Conservation (phyloP, 352 stramenopile genomes). For the Pythium graminicola region DNA sequence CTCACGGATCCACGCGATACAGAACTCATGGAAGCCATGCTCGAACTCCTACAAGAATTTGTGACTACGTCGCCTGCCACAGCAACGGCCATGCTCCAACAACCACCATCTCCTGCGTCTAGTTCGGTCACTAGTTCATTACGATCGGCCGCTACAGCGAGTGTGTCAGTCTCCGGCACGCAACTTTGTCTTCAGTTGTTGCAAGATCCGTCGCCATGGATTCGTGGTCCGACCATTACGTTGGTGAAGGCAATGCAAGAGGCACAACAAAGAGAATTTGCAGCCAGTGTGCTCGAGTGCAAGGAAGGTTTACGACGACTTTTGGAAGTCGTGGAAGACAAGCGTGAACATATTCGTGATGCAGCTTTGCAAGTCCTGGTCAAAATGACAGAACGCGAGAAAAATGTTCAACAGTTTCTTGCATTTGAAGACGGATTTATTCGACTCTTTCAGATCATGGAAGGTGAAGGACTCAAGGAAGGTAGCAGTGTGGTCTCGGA, state of each 20-base stretch:
- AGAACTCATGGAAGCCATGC: constrained; percentile 81
- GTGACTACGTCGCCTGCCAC: constrained; percentile 32
- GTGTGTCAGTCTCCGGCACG: constrained; percentile 34
- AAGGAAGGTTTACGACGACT: constrained; percentile 63
- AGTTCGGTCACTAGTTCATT: constrained; percentile 5
- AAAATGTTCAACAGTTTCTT: constrained; percentile 73
- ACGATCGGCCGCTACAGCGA: neutral
- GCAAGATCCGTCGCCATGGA: constrained; percentile 75
- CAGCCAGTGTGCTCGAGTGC: constrained; percentile 40
- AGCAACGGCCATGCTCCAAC: constrained; percentile 35
- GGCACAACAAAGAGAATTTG: constrained; percentile 41
- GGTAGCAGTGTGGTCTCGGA: constrained; percentile 55
- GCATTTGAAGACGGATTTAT: constrained; percentile 80
- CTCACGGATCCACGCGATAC: constrained; percentile 71
- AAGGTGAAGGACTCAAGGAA: constrained; percentile 47
- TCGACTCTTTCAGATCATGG: constrained; percentile 72
- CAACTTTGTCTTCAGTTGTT: constrained; percentile 63
- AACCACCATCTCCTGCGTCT: neutral
- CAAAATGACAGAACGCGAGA: constrained; percentile 58
- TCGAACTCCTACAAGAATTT: constrained; percentile 61
- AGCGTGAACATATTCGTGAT: constrained; percentile 78
- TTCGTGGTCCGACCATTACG: constrained; percentile 56
- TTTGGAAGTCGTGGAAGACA: constrained; percentile 71
- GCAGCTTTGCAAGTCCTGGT: constrained; percentile 58
- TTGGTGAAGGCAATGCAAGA: constrained; percentile 58